Evolutionary conservation across 139 green algal species (phyloP).

Genomic region (Trebouxia sp.): DNA sequence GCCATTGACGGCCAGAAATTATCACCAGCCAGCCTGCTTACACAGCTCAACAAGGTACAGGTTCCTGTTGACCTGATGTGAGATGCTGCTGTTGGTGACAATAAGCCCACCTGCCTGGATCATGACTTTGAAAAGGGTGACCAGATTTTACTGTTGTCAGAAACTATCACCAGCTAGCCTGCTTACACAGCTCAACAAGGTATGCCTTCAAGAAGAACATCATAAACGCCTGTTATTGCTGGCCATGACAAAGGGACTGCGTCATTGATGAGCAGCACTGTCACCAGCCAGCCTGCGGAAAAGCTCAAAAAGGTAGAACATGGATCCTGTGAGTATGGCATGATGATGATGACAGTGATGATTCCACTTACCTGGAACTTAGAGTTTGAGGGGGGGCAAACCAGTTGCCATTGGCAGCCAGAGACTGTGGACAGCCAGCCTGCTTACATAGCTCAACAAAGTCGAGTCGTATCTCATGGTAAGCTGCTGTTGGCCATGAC

Average conservation of each 20-base stretch:
- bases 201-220: constrained; percentile 37
- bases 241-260: too few relatives aligned
- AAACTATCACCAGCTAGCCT: constrained; percentile 82
- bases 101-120: constrained; percentile 90
- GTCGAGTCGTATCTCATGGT: constrained; percentile 32
- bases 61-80: not conserved
- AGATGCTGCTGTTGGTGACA: too few relatives aligned
- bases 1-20: constrained; percentile 87
- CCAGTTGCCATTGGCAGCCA: constrained; percentile 93
- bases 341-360: constrained; percentile 87
- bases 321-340: constrained; percentile 89
- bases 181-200: constrained; percentile 93
- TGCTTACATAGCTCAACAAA: constrained; percentile 95
- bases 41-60: constrained; percentile 88
- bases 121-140: constrained; percentile 96
- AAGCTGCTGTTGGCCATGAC: too few relatives aligned
- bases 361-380: constrained; percentile 92
- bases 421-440: constrained; percentile 80
- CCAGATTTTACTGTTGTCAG: constrained; percentile 87
- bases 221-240: too few relatives aligned
- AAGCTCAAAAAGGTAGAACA: constrained; percentile 74
- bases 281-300: too few relatives aligned
- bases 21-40: constrained; percentile 88
- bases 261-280: too few relatives aligned
- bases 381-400: constrained; percentile 95